Base-by-base conservation (phyloP, 164 flowering plant genomes). In the Annona cherimola region DNA sequence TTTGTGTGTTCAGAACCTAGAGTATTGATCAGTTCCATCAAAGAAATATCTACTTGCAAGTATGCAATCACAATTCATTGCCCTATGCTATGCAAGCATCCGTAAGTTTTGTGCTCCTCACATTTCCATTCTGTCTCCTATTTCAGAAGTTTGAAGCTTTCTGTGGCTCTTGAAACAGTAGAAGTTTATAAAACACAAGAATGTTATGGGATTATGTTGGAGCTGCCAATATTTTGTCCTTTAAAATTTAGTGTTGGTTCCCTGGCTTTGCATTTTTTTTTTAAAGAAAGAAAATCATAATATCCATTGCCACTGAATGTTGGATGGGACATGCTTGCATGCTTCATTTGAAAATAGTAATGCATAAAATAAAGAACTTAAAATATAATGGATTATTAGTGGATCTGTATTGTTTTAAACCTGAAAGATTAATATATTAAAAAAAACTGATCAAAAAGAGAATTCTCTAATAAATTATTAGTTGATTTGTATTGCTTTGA, bases 51-150 rank as follows among this genome's bases (percentile, higher is more conserved):
- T 41, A 95, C 98, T 42, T 95, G 99, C 93, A 95, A 88, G 79
- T 95, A 95, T 85, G 98, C 98, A 0, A 84, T 93, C 67, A 93
- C 94, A 67, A 73, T 95, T 61, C 98, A 91, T 45, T 77, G 85
- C 79, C 99, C 99, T n/a, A 85, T 77, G 73, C 92, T 95, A 64
- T 95, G 99, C 92, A 87, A 85, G 80, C 98, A 95, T 78, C 96
- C 89, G 97, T 93, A 82, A 83, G 96, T 71, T 79, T 80, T 73
- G 42, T 77, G 68, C 67, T 63, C 70, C 69, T 64, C 64, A 42
- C 45, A 7, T 55, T 73, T 26, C 61, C 63, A 11, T 55, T 50
- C 50, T 59, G 68, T 61, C 43, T 67, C 50, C 60, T 57, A 66
- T 18, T 35, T 4, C 14, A 55, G 14, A 50, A 4, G 55, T 20